phyloP scores from a whole-genome alignment of 352 stramenopile species.

The Pythium oligandrum region DNA sequence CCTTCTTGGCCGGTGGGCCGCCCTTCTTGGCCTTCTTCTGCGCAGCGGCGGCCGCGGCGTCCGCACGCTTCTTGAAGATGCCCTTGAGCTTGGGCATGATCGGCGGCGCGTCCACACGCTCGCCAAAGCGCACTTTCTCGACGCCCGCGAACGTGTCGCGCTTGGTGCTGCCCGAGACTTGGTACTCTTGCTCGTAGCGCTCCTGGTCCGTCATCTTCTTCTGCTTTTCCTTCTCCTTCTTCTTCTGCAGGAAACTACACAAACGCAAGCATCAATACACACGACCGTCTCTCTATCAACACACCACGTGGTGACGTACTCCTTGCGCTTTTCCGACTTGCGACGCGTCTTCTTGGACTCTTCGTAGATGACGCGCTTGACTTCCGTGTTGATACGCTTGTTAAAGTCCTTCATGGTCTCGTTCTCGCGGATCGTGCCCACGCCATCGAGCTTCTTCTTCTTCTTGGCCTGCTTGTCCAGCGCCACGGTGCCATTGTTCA shows the following conservation, averaged over 20 bases:
- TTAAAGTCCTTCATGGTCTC: conserved; percentile 84
- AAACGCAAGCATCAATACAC: conserved; percentile 5
- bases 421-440: conserved; percentile 51
- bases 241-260: conserved; percentile 53
- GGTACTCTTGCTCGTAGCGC: conserved; percentile 71
- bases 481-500: conserved; percentile 22
- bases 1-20: conserved; percentile 9
- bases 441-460: conserved; percentile 41
- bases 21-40: conserved; percentile 27
- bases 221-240: conserved; percentile 68
- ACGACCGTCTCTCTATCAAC: conserved; percentile 2
- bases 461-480: conserved; percentile 15
- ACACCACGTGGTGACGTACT: conserved; percentile 14
- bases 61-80: conserved; percentile 77
- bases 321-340: conserved; percentile 74
- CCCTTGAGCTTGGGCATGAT: conserved; percentile 78
- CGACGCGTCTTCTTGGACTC: conserved; percentile 71
- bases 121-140: conserved; percentile 64
- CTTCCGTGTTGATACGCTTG: conserved; percentile 78
- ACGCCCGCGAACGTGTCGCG: conserved; percentile 68
- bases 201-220: conserved; percentile 83
- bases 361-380: conserved; percentile 83
- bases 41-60: conserved; percentile 21
- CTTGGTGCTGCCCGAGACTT: conserved; percentile 56
- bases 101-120: conserved; percentile 75